Evolutionary conservation across 257 asterid species (phyloP), one percentile per base, ranked within the genome.

Genomic region (Linderniella brevidens): DNA sequence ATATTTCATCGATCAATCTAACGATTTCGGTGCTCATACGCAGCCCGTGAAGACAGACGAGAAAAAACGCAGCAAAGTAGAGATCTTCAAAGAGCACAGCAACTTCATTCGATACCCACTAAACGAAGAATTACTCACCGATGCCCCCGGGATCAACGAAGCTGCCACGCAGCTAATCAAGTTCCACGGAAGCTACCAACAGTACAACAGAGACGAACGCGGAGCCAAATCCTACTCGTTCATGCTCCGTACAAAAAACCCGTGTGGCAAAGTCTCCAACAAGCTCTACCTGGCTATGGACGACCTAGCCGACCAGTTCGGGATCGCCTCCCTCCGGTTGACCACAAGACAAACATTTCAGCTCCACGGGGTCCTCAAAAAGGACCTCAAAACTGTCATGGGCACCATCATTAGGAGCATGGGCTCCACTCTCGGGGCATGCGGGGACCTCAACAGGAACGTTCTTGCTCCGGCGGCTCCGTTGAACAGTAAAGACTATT

Each of bases 181-280:
- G 94, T 88, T 88, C 67, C 98, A 88, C 59, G 98, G 98, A 44
- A 88, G 98, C 72, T 88, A 88, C 58, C 93, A 80, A 58, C 98
- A 84, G 65, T 84, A 80, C 54, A 60, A 88, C 55, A 74, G 98
- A 77, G 98, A 88, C 20, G 95, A 84, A 57, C 98, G 98, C 42
- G 87, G 98, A 15, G 32, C 49, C 8, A 84, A 58, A 62, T 76
- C 92, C 16, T 88, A 84, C 72, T 80, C 98, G 0, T 88, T 84
- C 58, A 84, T 88, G 98, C 95, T 84, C 57, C 92, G 98, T 9
- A 80, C 95, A 8, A 88, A 84, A 78, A 88, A 88, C 66, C 98
- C 98, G 12, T 79, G 92, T 65, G 98, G 95, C 48, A 82, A 88
- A 68, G 94, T 84, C 57, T 72, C 98, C 3, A 84, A 84, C 79